These are phyloP conservation scores for Seiridium unicorne DNA, from an alignment of 2,329 filamentous ascomycete genomes.

Conservation along the genomic window DNA sequence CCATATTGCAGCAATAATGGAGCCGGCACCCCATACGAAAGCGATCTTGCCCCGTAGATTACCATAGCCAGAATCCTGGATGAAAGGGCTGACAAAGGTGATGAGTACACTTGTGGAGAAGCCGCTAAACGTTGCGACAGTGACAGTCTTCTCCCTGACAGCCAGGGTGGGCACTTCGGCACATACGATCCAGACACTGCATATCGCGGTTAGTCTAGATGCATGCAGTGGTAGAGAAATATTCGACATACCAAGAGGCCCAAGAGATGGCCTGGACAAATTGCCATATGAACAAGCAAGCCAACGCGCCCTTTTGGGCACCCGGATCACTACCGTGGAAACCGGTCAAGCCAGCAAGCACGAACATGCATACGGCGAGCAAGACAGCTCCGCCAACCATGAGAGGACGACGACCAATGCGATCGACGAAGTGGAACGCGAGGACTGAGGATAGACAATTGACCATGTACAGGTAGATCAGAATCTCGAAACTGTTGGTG, in stretches of 20 bases:
- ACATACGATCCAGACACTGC: slow-evolving; percentile 25
- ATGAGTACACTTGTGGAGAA: slow-evolving; percentile 23
- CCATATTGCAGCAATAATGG: slow-evolving; percentile 19
- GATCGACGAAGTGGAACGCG: slow-evolving; percentile 12
- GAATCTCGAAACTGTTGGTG: slow-evolving; percentile 12
- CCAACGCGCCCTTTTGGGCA: slow-evolving; percentile 12
- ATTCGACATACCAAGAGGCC: slow-evolving; percentile 12
- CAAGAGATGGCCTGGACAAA: slow-evolving; percentile 13
- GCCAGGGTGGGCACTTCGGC: slow-evolving; percentile 24
- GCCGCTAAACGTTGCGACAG: slow-evolving; percentile 22
- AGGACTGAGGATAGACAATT: slow-evolving; percentile 11
- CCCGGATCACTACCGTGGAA: slow-evolving; percentile 1
- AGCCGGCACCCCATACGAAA: slow-evolving; percentile 27
- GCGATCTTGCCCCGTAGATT: slow-evolving; percentile 20
- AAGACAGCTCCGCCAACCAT: slow-evolving; percentile 11
- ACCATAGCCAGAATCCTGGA: slow-evolving; percentile 22
- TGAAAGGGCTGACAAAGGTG: slow-evolving; percentile 28
- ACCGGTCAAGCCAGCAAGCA: slow-evolving; percentile 10
- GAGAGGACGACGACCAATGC: slow-evolving; percentile 11
- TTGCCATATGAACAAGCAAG: slow-evolving; percentile 14
- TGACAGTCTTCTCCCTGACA: slow-evolving; percentile 26
- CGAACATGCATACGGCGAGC: slow-evolving; percentile 10
- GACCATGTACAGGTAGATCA: slow-evolving; percentile 14
- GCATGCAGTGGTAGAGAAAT: neutral
- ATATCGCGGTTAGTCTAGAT: neutral